A percentile compares a stretch with the other conserved stretches of the same genome.
Conservation (phyloP, 1,284 basidiomycete genomes). For the Microbotryum violaceum region DNA sequence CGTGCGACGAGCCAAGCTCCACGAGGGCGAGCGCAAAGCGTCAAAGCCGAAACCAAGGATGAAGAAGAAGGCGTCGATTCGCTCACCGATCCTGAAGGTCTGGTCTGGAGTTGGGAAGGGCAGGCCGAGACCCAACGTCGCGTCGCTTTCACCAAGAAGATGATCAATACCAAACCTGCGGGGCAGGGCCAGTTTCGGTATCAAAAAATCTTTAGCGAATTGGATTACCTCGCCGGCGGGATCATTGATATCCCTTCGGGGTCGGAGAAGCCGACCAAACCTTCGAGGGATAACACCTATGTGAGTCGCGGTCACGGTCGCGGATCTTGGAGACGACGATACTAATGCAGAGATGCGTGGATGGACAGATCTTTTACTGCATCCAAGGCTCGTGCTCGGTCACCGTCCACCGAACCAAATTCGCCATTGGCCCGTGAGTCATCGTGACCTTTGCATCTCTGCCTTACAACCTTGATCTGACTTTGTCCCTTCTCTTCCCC, state of each 20-base stretch:
- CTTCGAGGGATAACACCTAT: slow-evolving; percentile 88
- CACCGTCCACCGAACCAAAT: slow-evolving; percentile 67
- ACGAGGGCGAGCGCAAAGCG: slow-evolving; percentile 8
- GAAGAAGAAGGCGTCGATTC: slow-evolving; percentile 77
- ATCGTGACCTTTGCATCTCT: slow-evolving; percentile 55
- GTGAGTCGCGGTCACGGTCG: slow-evolving; percentile 50
- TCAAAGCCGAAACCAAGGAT: slow-evolving; percentile 39
- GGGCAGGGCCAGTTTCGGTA: slow-evolving; percentile 61
- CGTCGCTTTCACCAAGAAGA: slow-evolving; percentile 59
- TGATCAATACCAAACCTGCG: slow-evolving; percentile 39
- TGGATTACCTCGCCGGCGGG: slow-evolving; percentile 82
- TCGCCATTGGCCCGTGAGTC: slow-evolving; percentile 70
- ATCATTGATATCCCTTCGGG: slow-evolving; percentile 71
- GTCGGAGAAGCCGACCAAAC: slow-evolving; percentile 74
- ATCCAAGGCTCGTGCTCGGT: slow-evolving; percentile 80
- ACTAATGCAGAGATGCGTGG: background rate
- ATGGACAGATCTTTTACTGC: slow-evolving; percentile 72
- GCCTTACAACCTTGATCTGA: slow-evolving; percentile 55
- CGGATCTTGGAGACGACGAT: background rate
- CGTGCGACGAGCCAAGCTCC: slow-evolving; percentile 43
- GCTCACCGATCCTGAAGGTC: slow-evolving; percentile 58
- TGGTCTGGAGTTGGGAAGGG: slow-evolving; percentile 62
- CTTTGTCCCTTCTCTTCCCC: background rate
- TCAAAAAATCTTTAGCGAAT: slow-evolving; percentile 92
- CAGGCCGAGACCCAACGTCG: slow-evolving; percentile 59